Evolutionary conservation across 108 stramenopile species (phyloP), one percentile per base, ranked within the genome.

Genomic region (Skeletonema costatum): DNA sequence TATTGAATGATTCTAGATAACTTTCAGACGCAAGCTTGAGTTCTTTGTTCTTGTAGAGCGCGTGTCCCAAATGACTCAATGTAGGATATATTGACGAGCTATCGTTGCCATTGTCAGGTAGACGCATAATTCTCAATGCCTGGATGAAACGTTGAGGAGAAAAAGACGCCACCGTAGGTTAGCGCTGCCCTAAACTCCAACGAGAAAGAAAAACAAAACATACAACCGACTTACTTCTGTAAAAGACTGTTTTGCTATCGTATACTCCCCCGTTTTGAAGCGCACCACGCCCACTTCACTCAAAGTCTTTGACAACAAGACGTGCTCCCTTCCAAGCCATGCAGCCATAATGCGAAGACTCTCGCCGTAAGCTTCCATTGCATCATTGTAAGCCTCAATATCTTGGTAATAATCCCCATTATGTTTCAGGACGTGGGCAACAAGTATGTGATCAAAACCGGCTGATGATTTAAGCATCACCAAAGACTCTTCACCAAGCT

Each of bases 1-100:
- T 76, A 63, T 82, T 82, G 66, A 82, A 82, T 33, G 82, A 82
- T 69, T 82, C 82, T 29, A 82, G 66, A 53, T 82, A 82, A 35
- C 71, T 73, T 72, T 76, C 82, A 33, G 82, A 71, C 19, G 82
- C 82, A 50, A 44, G 60, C 21, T 82, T 56, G 19, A 84, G 51
- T 17, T 84, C 78, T 59, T 80, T 80, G 69, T 71, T 76, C 61
- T 84, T 84, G 53, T 76, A 84, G 8, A 76, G 63, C 7, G 83
- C 83, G 46, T 84, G 83, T 17, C 83, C 83, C 33, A 84, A 62
- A 64, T 84, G 78, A 65, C 46, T 84, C 51, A 84, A 64, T 11
- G 83, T 84, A n/a, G 78, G 62, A 51, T 74, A 84, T 44, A 84
- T 70, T 17, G 62, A 42, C 46, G 83, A 80, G 32, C 69, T 75